A percentile compares a stretch with the other conserved stretches of the same genome.
Evolutionary conservation across 345 rosid species (phyloP).

Genomic region (Populus alba): DNA sequence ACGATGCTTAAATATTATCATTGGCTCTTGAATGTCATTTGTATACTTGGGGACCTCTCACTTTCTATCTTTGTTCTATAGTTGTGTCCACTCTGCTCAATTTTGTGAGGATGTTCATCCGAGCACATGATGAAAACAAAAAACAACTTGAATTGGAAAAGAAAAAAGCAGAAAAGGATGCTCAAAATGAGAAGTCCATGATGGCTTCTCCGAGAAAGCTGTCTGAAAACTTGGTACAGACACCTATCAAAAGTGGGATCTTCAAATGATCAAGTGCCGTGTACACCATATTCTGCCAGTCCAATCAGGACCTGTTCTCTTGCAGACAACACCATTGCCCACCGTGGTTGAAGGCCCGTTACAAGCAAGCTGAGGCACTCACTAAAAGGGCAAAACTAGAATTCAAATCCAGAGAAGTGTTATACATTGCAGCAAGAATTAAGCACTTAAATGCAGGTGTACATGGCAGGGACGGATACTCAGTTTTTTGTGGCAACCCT

Average conservation of each 20-base stretch:
- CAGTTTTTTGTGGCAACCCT: constrained; percentile 9
- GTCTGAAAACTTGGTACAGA: constrained; percentile 8
- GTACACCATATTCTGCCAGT: neutral
- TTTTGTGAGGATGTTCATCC: constrained; percentile 69
- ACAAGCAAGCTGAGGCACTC: neutral
- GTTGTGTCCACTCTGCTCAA: constrained; percentile 79
- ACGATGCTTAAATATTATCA: neutral
- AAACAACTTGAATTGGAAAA: constrained; percentile 64
- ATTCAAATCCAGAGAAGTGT: neutral
- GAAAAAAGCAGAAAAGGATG: constrained; percentile 53
- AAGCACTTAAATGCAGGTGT: constrained; percentile 4
- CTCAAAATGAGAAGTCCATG: constrained; percentile 46
- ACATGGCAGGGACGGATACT: neutral
- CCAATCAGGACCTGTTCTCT: neutral
- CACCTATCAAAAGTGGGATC: constrained; percentile 7
- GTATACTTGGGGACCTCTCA: neutral
- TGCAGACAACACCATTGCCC: neutral
- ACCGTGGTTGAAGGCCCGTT: neutral
- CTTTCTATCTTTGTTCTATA: constrained; percentile 22
- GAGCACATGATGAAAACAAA: constrained; percentile 74
- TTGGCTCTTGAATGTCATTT: neutral
- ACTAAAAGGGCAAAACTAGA: neutral
- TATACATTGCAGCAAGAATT: constrained; percentile 5
- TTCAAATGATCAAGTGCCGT: constrained; percentile 5
- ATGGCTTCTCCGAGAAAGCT: constrained; percentile 21